Conservation (phyloP, 176 grass and related monocot genomes). For the Avena eriantha region DNA sequence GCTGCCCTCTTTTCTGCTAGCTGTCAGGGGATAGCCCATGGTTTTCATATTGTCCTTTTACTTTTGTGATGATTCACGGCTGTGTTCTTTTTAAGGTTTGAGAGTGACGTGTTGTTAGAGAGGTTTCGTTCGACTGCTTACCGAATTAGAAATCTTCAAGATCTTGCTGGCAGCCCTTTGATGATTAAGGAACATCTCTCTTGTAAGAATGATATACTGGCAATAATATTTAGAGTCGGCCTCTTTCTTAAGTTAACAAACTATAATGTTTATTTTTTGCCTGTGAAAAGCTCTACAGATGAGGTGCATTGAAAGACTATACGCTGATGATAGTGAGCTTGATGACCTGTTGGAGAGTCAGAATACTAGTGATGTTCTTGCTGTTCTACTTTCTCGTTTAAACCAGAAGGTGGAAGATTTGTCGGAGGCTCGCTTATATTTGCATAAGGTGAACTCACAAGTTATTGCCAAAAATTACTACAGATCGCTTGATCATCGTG, state of each 20-base stretch:
- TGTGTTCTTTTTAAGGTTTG: conserved; percentile 41
- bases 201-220: conserved; percentile 41
- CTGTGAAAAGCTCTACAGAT: conserved; percentile 48
- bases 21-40: background rate
- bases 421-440: background rate
- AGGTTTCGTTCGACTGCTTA: conserved; percentile 33
- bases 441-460: conserved; percentile 32
- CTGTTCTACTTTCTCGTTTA: conserved; percentile 56
- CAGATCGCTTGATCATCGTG: conserved; percentile 51
- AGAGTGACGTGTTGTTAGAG: conserved; percentile 54
- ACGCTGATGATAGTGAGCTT: conserved; percentile 42
- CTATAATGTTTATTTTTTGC: background rate
- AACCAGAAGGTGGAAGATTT: conserved; percentile 48
- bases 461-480: conserved; percentile 43
- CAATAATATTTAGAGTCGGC: background rate
- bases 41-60: background rate
- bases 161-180: background rate
- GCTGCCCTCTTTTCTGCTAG: too few relatives aligned
- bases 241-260: conserved; percentile 31
- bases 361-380: conserved; percentile 27
- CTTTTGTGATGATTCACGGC: background rate
- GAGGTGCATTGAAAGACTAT: conserved; percentile 63
- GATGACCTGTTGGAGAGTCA: conserved; percentile 33
- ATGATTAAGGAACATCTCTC: conserved; percentile 48
- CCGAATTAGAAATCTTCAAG: conserved; percentile 43